Base-by-base conservation (phyloP, 176 grass and related monocot genomes). In the Lolium perenne region DNA sequence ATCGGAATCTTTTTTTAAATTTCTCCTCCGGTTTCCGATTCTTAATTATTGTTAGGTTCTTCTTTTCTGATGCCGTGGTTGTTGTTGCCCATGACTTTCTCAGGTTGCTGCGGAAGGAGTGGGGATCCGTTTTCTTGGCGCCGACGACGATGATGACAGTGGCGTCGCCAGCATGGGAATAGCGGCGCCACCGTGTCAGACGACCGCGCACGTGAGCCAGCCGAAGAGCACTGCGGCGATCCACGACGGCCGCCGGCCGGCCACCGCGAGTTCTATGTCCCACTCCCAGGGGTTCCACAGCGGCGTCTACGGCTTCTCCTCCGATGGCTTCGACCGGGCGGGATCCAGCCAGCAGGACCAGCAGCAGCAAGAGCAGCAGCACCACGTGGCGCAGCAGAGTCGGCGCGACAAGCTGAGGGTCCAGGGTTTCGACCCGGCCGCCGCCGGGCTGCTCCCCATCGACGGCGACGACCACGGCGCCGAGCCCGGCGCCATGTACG, bases 241-340 rank as follows among this genome's bases (percentile, higher is more conserved):
- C 74, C 29, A 57, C 83, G 66, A 21, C 55, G 65, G 29, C 26
- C 26, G 1, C 86, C 72, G 74, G 38, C 82, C 80, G 48, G 85
- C 81, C 45, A 18, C 77, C 29, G 81, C 81, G 86, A 78, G 46
- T 81, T 91, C 97, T 94, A 99, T 99, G 97, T 96, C 97, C 89
- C 91, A 95, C 91, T 95, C 96, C 79, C 92, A 94, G 83, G 92
- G 94, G 57, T 99, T 99, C 94, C 94, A 92, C 84, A n/a, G 86
- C 86, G 91, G 91, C 86, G 84, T 89, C 86, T 95, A 89, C 84
- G 82, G 88, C 84, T 95, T 91, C 86, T 90, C 93, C 85, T 83
- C 87, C 16, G 89, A 87, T 87, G 89, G 80, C 65, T 90, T 87
- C 84, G 89, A 90, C 80, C 84, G 89, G 5, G 74, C 88, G 15